Base-by-base conservation (phyloP, 345 rosid genomes). In the Hibiscus trionum region DNA sequence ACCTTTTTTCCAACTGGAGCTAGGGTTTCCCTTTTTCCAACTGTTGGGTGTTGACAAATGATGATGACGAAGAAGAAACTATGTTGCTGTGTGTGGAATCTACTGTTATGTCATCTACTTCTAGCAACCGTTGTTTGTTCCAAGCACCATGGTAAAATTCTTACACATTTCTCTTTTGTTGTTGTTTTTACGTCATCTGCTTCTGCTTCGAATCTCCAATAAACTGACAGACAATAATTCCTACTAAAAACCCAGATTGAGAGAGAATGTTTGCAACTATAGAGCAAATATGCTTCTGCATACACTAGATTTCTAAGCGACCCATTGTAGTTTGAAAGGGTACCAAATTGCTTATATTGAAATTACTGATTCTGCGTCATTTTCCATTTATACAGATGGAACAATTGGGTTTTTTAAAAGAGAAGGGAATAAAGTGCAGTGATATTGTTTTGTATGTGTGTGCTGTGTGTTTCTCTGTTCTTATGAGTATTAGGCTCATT, bases 141-240 rank as follows among this genome's bases (percentile, higher is more conserved):
- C 86, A 83, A 82, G 33, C 64, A 73, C 50, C 84, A 83, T 59
- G 92, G 94, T 92, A 84, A 73, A 27, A 66, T 74, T 26, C 15
- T n/a, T 44, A 7, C 12, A 26, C 21, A 49, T 62, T 5, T 60
- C 26, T 11, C 5, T 58, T 26, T 71, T 49, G 5, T 24, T 2
- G 37, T 35, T 47, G 7, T 10, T 4, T 14, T n/a, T n/a, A 11
- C 35, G 33, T 14, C 27, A 14, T 19, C 21, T 19, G 10, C 31
- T 52, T 5, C 24, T n/a, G n/a, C n/a, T 31, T 31, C 35, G 35
- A 31, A 31, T 3, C 35, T 31, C 35, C 35, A 31, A 31, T 31
- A 31, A 31, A 4, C 35, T 31, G 35, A 31, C 39, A 35, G 39
- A 35, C 39, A 35, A 35, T 35, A 35, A 6, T 35, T 35, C 1